Evolutionary conservation across 2,329 filamentous ascomycete genomes (phyloP).

Genomic region (Colletotrichum gigasporum): DNA sequence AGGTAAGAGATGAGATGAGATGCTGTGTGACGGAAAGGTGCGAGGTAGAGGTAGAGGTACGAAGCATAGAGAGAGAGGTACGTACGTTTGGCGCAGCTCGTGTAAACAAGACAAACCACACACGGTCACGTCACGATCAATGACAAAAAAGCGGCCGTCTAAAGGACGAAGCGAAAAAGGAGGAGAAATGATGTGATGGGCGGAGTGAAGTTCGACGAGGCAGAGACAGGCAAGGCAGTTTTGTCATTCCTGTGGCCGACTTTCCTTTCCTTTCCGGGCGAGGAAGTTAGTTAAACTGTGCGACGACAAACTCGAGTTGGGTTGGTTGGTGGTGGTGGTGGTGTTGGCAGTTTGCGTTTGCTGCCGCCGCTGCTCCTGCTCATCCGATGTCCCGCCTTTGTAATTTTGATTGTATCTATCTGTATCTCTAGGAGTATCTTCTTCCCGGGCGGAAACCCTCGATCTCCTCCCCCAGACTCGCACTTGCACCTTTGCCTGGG

Average conservation of each 20-base stretch:
- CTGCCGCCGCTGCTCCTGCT: neutral
- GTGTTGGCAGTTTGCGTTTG: neutral
- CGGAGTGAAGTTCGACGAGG: neutral
- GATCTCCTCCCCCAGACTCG: conserved; percentile 20
- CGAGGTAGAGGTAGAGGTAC: no score
- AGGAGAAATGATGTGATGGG: neutral
- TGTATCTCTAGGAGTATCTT: neutral
- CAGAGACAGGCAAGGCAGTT: neutral
- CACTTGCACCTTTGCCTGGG: conserved; percentile 4
- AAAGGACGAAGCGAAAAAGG: neutral
- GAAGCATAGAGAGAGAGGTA: neutral
- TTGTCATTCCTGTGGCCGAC: neutral
- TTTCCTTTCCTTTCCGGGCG: neutral
- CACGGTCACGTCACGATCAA: no score
- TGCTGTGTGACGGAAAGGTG: no score
- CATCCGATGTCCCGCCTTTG: conserved; percentile 11
- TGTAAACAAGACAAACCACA: neutral
- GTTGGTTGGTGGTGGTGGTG: neutral
- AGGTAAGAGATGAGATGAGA: conserved; percentile 10
- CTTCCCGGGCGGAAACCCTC: neutral
- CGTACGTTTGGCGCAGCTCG: neutral
- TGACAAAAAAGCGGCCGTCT: neutral
- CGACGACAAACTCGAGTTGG: neutral
- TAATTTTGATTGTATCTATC: no score
- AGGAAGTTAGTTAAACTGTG: neutral